Evolutionary conservation across 306 rosid genomes (phyloP), one percentile per base, ranked within the genome.

Genomic region (Erythrophleum fordii): DNA sequence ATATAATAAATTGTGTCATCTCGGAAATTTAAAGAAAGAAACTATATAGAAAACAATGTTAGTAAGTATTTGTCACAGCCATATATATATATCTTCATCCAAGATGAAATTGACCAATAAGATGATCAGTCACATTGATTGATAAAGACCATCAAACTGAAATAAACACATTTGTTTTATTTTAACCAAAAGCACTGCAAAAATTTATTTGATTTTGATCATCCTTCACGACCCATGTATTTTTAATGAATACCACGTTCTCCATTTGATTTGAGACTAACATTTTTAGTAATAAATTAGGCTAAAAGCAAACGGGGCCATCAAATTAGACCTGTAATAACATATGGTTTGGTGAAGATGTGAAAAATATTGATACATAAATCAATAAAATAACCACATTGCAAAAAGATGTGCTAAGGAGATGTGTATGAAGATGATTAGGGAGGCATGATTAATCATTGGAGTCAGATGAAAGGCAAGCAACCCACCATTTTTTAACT

Each of bases 381-480:
- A 11, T 7, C 11, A 68, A 68, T 28, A 58, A 59, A 11, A 13
- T 0, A 0, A 34, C 11, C 13, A 64, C 7, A 41, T 37, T 37
- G 72, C 29, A 66, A 39, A 37, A 66, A n/a, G 72, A n/a, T 5
- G 59, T 18, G 11, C 59, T 18, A 23, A 4, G 5, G 41, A 29
- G 17, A 29, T 14, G 29, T 16, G 46, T 6, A 3, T 31, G 26
- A 42, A 8, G 45, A 70, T 73, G 85, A 77, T 83, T 78, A 62
- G 70, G 74, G 39, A 26, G 81, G 74, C 29, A 73, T 81, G 85
- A 84, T 78, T 87, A 84, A 80, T 81, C 75, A 87, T 78, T 80
- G 72, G 88, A 87, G 88, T 87, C 86, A 84, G 79, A 84, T 82
- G 69, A 84, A 87, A 84, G 90, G 90, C 90, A 84, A 84, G 90